A percentile compares a stretch with the other conserved stretches of the same genome.
These are phyloP conservation scores for Colletotrichum trifolii DNA, from an alignment of 2,329 filamentous ascomycete species.

Conservation along the genomic window DNA sequence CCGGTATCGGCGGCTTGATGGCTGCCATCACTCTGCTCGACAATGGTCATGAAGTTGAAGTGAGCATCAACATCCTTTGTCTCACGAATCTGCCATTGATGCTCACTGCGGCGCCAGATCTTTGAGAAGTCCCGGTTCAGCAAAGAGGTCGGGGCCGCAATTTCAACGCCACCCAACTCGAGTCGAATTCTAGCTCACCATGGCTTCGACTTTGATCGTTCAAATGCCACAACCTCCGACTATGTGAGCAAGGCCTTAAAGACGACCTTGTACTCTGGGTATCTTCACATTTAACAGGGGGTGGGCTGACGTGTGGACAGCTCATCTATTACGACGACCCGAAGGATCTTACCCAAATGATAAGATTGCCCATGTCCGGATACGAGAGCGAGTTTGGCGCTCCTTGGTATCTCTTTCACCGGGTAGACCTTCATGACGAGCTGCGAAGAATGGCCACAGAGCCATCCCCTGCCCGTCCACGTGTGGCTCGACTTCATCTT, in stretches of 20 bases:
- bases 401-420: conserved; percentile 11
- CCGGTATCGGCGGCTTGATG: conserved; percentile 2
- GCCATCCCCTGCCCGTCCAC: not conserved
- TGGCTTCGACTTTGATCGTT: conserved; percentile 6
- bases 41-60: conserved; percentile 9
- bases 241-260: not conserved
- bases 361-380: not conserved
- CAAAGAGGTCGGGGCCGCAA: conserved; percentile 2
- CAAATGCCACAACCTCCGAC: not conserved
- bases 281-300: not conserved
- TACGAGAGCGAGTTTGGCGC: conserved; percentile 2
- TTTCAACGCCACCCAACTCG: conserved; percentile 10
- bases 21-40: conserved; percentile 9
- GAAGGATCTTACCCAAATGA: not conserved
- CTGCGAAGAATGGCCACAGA: conserved; percentile 10
- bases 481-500: not conserved
- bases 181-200: not conserved
- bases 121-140: conserved; percentile 10
- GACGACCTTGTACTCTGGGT: not conserved
- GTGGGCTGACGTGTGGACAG: not conserved
- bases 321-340: conserved; percentile 2
- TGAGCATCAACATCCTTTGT: not conserved
- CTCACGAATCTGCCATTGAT: not conserved
- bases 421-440: conserved; percentile 15
- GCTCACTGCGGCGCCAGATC: not conserved